Evolutionary conservation across 1,284 basidiomycete genomes (phyloP).

Genomic region (Apiotrichum siamense): DNA sequence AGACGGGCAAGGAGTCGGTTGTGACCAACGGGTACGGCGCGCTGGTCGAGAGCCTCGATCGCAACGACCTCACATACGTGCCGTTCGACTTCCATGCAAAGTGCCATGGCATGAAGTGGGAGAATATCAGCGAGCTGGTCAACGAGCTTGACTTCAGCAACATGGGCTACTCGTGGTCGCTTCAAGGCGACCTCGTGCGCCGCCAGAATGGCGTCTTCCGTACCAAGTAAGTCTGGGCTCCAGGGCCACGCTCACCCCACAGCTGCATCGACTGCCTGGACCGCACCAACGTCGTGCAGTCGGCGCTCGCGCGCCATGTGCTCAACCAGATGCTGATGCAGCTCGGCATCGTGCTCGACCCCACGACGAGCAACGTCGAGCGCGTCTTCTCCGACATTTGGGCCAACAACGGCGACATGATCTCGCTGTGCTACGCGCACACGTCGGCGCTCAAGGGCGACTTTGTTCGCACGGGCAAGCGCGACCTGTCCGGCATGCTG

Average conservation of each 20-base stretch:
- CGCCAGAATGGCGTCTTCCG: constrained; percentile 79
- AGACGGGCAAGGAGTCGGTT: constrained; percentile 75
- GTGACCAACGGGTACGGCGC: constrained; percentile 74
- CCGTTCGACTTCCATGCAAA: constrained; percentile 84
- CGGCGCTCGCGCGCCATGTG: constrained; percentile 79
- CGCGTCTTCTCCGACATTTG: constrained; percentile 84
- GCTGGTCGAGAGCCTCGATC: constrained; percentile 56
- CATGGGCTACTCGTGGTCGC: constrained; percentile 85
- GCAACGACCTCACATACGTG: constrained; percentile 60
- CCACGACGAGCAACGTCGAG: constrained; percentile 55
- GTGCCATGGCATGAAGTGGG: constrained; percentile 57
- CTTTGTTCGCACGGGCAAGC: constrained; percentile 90
- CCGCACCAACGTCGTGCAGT: constrained; percentile 85
- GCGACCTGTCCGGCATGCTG: constrained; percentile 81
- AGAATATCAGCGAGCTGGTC: constrained; percentile 79
- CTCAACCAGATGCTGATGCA: constrained; percentile 74
- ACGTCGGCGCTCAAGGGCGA: constrained; percentile 76
- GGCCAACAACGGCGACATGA: constrained; percentile 56
- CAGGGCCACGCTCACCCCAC: constrained; percentile 27
- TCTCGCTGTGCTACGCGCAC: constrained; percentile 54
- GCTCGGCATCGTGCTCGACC: constrained; percentile 52
- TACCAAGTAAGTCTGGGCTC: constrained; percentile 34
- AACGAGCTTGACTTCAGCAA: constrained; percentile 66
- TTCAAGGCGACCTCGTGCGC: constrained; percentile 63
- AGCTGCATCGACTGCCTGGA: constrained; percentile 91